Percentiles rank a stretch among this genome's conserved stretches.
Evolutionary conservation across 1,139 yeast genomes (phyloP).

Genomic region (Citeromyces siamensis): DNA sequence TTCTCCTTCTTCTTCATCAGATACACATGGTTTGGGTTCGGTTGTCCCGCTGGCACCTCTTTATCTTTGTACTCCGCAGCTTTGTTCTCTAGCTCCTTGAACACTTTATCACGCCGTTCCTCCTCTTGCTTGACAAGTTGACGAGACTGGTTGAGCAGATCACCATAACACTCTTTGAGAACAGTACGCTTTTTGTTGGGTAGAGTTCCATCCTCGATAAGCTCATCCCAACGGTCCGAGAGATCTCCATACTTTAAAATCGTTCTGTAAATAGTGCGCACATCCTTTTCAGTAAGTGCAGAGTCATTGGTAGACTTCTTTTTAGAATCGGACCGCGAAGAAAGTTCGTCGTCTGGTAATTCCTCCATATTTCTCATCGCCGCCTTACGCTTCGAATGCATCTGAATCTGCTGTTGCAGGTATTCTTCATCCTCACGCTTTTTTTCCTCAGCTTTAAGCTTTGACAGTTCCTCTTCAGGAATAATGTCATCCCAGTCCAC

Average conservation of each 20-base stretch:
- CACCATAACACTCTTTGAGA: constrained; percentile 65
- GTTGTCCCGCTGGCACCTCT: constrained; percentile 14
- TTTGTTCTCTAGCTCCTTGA: constrained; percentile 48
- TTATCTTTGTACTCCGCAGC: constrained; percentile 44
- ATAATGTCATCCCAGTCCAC: constrained; percentile 99
- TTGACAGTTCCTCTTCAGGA: constrained; percentile 85
- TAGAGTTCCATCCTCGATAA: constrained; percentile 83
- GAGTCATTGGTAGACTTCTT: constrained; percentile 27
- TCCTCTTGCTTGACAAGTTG: constrained; percentile 59
- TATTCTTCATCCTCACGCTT: constrained; percentile 76
- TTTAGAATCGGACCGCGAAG: constrained; percentile 27
- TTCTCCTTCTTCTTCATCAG: constrained; percentile 55
- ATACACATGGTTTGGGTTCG: constrained; percentile 31
- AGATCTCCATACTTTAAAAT: constrained; percentile 77
- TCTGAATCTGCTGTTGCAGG: constrained; percentile 79
- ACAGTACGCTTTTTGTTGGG: constrained; percentile 81
- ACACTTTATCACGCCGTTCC: constrained; percentile 37
- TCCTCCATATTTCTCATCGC: constrained; percentile 47
- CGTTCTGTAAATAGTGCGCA: constrained; percentile 77
- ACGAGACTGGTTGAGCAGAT: constrained; percentile 50
- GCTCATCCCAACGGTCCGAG: constrained; percentile 70
- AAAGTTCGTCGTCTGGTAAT: constrained; percentile 24
- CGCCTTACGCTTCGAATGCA: constrained; percentile 72
- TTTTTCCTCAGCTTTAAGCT: constrained; percentile 86
- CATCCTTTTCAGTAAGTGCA: constrained; percentile 72